Percentiles rank a stretch among this genome's conserved stretches.
These are phyloP conservation scores for Cladosporium oxysporum DNA, from an alignment of 2,329 filamentous ascomycete species.

Conservation along the genomic window DNA sequence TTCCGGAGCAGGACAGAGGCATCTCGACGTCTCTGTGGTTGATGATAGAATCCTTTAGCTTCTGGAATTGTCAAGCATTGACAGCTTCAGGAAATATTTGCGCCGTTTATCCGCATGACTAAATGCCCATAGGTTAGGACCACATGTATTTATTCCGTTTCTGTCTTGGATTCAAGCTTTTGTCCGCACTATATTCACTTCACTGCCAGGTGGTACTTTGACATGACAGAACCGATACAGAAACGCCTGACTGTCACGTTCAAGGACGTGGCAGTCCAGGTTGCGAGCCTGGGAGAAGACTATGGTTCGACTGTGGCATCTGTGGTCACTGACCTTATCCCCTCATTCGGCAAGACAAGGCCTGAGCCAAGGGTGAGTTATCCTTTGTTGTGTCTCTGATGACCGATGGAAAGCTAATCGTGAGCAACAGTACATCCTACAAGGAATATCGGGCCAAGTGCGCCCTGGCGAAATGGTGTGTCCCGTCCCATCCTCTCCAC, in stretches of 20 bases:
- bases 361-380: not conserved
- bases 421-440: not conserved
- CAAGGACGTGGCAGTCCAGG: constrained; percentile 12
- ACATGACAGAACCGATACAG: constrained; percentile 4
- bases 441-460: constrained; percentile 12
- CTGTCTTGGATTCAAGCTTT: not conserved
- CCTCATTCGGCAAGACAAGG: not conserved
- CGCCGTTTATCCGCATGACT: not conserved
- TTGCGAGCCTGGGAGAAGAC: constrained; percentile 4
- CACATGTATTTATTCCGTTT: not conserved
- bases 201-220: not conserved
- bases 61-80: not conserved
- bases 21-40: not conserved
- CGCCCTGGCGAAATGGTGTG: constrained; percentile 33
- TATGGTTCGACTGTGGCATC: constrained; percentile 17
- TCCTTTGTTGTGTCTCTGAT: not conserved
- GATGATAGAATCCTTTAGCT: not conserved
- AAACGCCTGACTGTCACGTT: constrained; percentile 16
- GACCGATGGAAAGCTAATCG: not conserved
- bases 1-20: not conserved
- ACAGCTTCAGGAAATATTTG: not conserved
- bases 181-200: not conserved
- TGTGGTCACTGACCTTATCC: constrained; percentile 1
- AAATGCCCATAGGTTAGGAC: not conserved
- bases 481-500: constrained; percentile 61